A percentile compares a stretch with the other conserved stretches of the same genome.
Conservation (phyloP, 2,329 filamentous ascomycete species). For the Aphanoascus verrucosus region DNA sequence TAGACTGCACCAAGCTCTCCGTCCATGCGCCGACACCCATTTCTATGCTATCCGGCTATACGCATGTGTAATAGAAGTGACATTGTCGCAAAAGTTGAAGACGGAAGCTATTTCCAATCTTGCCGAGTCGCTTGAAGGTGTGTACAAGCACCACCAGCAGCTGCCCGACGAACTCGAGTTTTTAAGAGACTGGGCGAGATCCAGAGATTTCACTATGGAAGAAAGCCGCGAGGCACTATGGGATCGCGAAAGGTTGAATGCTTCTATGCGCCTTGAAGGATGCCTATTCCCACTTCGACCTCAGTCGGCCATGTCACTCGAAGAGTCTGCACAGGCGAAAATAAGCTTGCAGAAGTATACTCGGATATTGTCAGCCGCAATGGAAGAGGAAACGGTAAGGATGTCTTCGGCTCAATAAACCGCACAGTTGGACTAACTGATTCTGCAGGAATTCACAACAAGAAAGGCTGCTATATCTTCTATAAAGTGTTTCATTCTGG, state of each 20-base stretch:
- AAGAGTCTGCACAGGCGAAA: slow-evolving; percentile 16
- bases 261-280: slow-evolving; percentile 29
- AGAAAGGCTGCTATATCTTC: slow-evolving; percentile 30
- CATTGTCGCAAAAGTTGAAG: slow-evolving; percentile 22
- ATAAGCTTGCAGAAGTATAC: slow-evolving; percentile 25
- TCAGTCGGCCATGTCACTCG: slow-evolving; percentile 11
- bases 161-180: slow-evolving; percentile 19
- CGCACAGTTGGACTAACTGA: neutral
- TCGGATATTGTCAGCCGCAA: slow-evolving; percentile 29
- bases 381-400: slow-evolving; percentile 35
- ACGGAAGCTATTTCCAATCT: slow-evolving; percentile 25
- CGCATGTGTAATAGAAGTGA: slow-evolving; percentile 22
- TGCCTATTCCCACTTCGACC: slow-evolving; percentile 27
- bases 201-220: slow-evolving; percentile 1
- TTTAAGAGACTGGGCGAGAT: slow-evolving; percentile 13
- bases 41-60: slow-evolving; percentile 24
- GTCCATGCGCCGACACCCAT: slow-evolving; percentile 18
- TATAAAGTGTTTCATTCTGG: slow-evolving; percentile 25
- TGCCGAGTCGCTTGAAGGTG: slow-evolving; percentile 24
- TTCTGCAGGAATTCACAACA: slow-evolving; percentile 31
- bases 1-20: slow-evolving; percentile 22
- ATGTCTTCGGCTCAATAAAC: neutral
- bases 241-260: slow-evolving; percentile 31
- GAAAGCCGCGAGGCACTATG: slow-evolving; percentile 21
- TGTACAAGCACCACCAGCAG: slow-evolving; percentile 19